Evolutionary conservation across 768 basidiomycete species (phyloP).

Genomic region (Clavaria fumosa): DNA sequence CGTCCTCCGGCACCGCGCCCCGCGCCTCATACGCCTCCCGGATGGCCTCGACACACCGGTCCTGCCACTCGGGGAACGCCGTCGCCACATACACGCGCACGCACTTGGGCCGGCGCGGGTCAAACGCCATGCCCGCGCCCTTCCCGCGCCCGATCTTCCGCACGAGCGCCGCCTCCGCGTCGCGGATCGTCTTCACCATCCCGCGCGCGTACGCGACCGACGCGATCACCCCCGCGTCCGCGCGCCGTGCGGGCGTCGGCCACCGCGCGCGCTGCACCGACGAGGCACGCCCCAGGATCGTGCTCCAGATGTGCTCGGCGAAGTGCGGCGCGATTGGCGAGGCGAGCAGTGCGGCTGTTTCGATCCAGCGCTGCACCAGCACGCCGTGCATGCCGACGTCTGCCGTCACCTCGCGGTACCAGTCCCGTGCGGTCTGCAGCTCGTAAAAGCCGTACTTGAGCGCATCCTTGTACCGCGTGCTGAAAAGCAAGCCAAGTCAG

Average conservation of each 20-base stretch:
- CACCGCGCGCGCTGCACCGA: conserved; percentile 76
- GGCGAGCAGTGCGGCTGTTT: conserved; percentile 61
- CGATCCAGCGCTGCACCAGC: conserved; percentile 76
- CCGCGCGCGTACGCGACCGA: conserved; percentile 75
- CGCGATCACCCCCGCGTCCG: conserved; percentile 55
- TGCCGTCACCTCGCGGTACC: conserved; percentile 87
- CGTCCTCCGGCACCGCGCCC: conserved; percentile 65
- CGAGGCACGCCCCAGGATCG: conserved; percentile 52
- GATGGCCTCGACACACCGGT: conserved; percentile 60
- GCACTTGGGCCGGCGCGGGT: conserved; percentile 73
- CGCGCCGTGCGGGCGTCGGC: conserved; percentile 49
- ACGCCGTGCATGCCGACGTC: conserved; percentile 87
- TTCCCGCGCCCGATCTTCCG: conserved; percentile 74
- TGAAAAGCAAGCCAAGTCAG: conserved; percentile 21
- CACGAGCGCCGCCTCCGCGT: conserved; percentile 63
- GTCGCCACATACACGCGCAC: conserved; percentile 86
- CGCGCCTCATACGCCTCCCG: conserved; percentile 47
- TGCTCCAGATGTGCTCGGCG: conserved; percentile 78
- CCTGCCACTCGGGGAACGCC: conserved; percentile 89
- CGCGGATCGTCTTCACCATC: conserved; percentile 83
- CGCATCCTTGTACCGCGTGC: conserved; percentile 91
- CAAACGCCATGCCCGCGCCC: conserved; percentile 50
- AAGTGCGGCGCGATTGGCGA: conserved; percentile 88
- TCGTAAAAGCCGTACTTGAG: conserved; percentile 94
- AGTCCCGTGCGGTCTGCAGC: conserved; percentile 80